Evolutionary conservation across 805 yeast genomes (phyloP).

Genomic region (Kazachstania taianensis): DNA sequence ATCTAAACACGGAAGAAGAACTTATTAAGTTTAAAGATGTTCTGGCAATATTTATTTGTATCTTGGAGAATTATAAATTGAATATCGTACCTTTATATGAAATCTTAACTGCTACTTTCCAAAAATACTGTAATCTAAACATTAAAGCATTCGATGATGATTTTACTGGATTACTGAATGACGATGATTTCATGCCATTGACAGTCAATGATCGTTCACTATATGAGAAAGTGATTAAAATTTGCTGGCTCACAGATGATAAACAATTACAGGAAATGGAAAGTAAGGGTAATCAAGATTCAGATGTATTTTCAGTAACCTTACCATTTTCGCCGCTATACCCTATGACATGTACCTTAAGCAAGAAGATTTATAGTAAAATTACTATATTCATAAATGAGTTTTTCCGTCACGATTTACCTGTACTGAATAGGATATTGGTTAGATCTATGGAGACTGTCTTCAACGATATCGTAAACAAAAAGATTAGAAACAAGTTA

Average conservation of each 20-base stretch:
- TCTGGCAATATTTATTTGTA: slow-evolving; percentile 62
- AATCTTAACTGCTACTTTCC: slow-evolving; percentile 47
- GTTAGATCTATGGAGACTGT: slow-evolving; percentile 56
- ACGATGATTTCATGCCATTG: slow-evolving; percentile 86
- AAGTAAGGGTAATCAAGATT: slow-evolving; percentile 2
- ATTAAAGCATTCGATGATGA: slow-evolving; percentile 47
- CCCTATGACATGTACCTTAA: slow-evolving; percentile 73
- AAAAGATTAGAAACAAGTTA: slow-evolving; percentile 49
- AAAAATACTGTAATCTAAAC: slow-evolving; percentile 47
- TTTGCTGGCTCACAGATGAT: slow-evolving; percentile 60
- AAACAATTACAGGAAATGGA: slow-evolving; percentile 19
- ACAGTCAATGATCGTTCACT: slow-evolving; percentile 48
- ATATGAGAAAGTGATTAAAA: slow-evolving; percentile 51
- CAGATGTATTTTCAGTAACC: slow-evolving; percentile 42
- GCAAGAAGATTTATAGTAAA: slow-evolving; percentile 54
- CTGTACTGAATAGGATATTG: slow-evolving; percentile 49
- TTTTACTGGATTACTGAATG: slow-evolving; percentile 52
- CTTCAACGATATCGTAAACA: slow-evolving; percentile 57
- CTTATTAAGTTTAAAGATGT: slow-evolving; percentile 48
- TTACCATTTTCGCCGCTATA: slow-evolving; percentile 85
- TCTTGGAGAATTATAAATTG: slow-evolving; percentile 64
- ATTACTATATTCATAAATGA: slow-evolving; percentile 57
- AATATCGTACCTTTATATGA: slow-evolving; percentile 51
- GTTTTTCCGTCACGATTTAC: slow-evolving; percentile 52
- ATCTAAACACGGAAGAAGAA: slow-evolving; percentile 34